A percentile compares a stretch with the other conserved stretches of the same genome.
Evolutionary conservation across 805 yeast genomes (phyloP).

Genomic region (Saccharomycopsis amapae): DNA sequence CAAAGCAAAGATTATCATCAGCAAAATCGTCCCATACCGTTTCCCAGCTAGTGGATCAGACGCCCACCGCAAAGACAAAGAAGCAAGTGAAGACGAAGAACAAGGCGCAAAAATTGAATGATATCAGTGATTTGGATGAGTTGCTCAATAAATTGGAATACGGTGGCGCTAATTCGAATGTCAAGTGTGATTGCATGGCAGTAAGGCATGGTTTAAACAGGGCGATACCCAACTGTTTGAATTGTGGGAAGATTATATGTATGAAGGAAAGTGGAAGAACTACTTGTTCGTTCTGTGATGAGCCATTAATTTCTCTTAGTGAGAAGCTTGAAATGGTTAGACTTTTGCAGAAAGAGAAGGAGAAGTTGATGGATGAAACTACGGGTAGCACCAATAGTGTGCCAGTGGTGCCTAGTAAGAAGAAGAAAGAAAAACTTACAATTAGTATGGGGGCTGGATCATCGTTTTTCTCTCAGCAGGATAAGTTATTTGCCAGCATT

Average conservation of each 20-base stretch:
- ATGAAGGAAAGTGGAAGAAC: conserved; percentile 74
- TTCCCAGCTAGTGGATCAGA: not conserved
- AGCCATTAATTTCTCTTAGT: conserved; percentile 51
- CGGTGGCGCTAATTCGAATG: conserved; percentile 24
- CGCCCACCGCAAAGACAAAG: not conserved
- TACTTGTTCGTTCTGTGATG: conserved; percentile 80
- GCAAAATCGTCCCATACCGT: not conserved
- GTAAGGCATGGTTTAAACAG: conserved; percentile 82
- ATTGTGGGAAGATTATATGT: conserved; percentile 93
- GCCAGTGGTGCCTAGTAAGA: too few relatives aligned
- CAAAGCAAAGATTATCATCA: not conserved
- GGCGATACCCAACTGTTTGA: conserved; percentile 85
- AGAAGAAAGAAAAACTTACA: conserved; percentile 41
- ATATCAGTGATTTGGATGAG: conserved; percentile 58
- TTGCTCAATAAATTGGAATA: conserved; percentile 49
- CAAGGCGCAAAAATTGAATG: conserved; percentile 40
- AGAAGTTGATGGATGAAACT: conserved; percentile 29
- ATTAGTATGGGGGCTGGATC: conserved; percentile 52
- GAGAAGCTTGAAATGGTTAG: conserved; percentile 54
- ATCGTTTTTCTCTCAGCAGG: conserved; percentile 56
- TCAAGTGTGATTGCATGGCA: conserved; percentile 76
- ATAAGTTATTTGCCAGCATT: conserved; percentile 49
- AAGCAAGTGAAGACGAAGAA: conserved; percentile 28
- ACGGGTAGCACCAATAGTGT: conserved; percentile 19
- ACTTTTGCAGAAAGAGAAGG: conserved; percentile 48